A percentile compares a stretch with the other conserved stretches of the same genome.
These are phyloP conservation scores for Sonneratia caseolaris DNA, from an alignment of 345 rosid species.

Conservation along the genomic window DNA sequence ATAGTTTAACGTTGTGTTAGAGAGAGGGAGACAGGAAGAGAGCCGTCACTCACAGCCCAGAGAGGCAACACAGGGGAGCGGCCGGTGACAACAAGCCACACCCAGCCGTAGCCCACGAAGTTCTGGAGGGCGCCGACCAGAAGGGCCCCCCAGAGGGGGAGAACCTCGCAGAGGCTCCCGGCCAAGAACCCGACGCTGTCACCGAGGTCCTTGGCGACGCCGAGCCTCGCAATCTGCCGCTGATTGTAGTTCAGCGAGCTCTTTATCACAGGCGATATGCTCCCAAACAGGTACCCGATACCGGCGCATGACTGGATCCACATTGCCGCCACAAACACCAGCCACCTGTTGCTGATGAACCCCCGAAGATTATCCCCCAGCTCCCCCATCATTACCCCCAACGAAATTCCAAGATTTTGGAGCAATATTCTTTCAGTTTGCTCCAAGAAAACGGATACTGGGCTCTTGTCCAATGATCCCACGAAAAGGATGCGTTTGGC, in stretches of 20 bases:
- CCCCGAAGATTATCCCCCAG: conserved; percentile 35
- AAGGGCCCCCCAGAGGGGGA: conserved; percentile 94
- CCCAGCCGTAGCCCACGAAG: conserved; percentile 86
- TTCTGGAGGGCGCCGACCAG: conserved; percentile 88
- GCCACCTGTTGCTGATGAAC: conserved; percentile 79
- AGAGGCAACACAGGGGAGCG: conserved; percentile 66
- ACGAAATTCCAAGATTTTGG: not conserved
- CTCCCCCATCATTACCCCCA: conserved; percentile 21
- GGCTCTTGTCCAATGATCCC: not conserved
- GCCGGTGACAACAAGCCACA: conserved; percentile 83
- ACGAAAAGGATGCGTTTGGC: not conserved
- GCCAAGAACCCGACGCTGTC: conserved; percentile 94
- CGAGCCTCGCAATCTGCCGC: conserved; percentile 68
- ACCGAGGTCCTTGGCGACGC: conserved; percentile 97
- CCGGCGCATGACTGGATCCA: conserved; percentile 99
- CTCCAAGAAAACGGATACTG: not conserved
- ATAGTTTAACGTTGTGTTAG: not conserved
- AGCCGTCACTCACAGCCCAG: conserved; percentile 77
- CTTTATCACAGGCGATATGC: conserved; percentile 94
- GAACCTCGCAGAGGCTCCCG: conserved; percentile 71
- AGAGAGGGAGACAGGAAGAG: not conserved
- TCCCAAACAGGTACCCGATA: conserved; percentile 83
- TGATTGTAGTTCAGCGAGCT: conserved; percentile 80
- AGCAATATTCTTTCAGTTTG: not conserved
- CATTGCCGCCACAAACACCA: conserved; percentile 96